Percentiles rank a stretch among this genome's conserved stretches.
Conservation (phyloP, 176 grass and related monocot species). For the Oryza brachyantha region DNA sequence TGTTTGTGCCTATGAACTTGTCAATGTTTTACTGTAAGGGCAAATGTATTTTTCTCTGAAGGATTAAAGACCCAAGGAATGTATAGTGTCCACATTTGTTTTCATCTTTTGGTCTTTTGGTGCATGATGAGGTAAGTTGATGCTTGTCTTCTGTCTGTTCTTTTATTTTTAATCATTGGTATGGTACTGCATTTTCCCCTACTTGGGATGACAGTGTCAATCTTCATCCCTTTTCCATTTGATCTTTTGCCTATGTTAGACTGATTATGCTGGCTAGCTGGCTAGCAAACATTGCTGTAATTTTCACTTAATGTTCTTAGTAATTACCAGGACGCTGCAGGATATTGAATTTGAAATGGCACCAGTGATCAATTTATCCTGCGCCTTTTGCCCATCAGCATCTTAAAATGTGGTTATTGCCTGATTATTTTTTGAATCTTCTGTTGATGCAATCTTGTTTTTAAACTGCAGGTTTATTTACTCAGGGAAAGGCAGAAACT, state of each 20-base stretch:
- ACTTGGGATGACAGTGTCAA: background rate
- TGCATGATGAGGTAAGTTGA: background rate
- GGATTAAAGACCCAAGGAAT: background rate
- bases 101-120: background rate
- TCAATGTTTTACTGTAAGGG: background rate
- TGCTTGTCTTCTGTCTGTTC: background rate
- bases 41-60: background rate
- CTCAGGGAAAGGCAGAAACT: slow-evolving; percentile 31
- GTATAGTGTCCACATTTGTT: background rate
- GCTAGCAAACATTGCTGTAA: background rate
- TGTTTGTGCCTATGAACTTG: background rate
- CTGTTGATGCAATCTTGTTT: slow-evolving; percentile 13
- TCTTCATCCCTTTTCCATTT: background rate
- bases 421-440: background rate
- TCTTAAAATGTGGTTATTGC: slow-evolving; percentile 2
- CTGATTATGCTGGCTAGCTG: background rate
- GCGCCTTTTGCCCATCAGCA: background rate
- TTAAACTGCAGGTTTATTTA: slow-evolving; percentile 35
- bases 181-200: background rate
- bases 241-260: background rate
- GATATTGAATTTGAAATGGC: background rate
- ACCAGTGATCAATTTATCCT: slow-evolving; percentile 3
- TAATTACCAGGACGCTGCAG: slow-evolving; percentile 4
- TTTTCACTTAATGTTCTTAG: background rate
- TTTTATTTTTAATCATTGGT: background rate